Evolutionary conservation across 768 basidiomycete genomes (phyloP).

Genomic region (Krasilnikovozyma curviuscula): DNA sequence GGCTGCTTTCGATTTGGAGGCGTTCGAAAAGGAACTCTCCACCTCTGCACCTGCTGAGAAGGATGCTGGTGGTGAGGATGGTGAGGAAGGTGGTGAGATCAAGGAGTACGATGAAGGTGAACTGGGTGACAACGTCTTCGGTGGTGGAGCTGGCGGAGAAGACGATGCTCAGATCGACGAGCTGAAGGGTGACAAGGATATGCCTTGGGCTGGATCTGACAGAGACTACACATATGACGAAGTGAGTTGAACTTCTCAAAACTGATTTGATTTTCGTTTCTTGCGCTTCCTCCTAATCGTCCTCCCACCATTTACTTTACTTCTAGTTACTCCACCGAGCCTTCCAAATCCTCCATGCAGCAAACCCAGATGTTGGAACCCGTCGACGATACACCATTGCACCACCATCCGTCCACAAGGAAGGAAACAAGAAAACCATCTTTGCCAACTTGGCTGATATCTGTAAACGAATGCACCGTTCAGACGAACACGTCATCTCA

Average conservation of each 20-base stretch:
- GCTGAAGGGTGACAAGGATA: conserved; percentile 18
- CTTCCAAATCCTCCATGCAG: conserved; percentile 72
- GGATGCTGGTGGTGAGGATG: conserved; percentile 33
- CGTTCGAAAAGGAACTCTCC: conserved; percentile 79
- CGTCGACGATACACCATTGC: conserved; percentile 88
- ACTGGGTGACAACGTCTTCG: conserved; percentile 72
- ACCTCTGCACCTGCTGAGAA: conserved; percentile 40
- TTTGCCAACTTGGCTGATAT: conserved; percentile 95
- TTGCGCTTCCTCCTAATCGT: not conserved
- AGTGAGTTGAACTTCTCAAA: conserved; percentile 28
- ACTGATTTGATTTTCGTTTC: not conserved
- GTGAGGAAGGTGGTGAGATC: conserved; percentile 41
- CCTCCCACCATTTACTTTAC: not conserved
- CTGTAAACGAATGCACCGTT: conserved; percentile 93
- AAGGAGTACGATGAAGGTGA: conserved; percentile 33
- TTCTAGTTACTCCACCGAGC: conserved; percentile 78
- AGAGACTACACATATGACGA: conserved; percentile 93
- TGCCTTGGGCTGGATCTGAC: conserved; percentile 70
- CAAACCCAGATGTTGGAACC: conserved; percentile 75
- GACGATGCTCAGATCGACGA: conserved; percentile 14
- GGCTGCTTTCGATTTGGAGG: conserved; percentile 69
- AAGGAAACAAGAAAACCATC: conserved; percentile 94
- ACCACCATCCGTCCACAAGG: conserved; percentile 78
- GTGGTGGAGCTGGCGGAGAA: conserved; percentile 30
- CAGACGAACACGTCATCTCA: conserved; percentile 93